Evolutionary conservation across 495 filamentous ascomycete species (phyloP), one percentile per base, ranked within the genome.

Genomic region (Immersiella caudata): DNA sequence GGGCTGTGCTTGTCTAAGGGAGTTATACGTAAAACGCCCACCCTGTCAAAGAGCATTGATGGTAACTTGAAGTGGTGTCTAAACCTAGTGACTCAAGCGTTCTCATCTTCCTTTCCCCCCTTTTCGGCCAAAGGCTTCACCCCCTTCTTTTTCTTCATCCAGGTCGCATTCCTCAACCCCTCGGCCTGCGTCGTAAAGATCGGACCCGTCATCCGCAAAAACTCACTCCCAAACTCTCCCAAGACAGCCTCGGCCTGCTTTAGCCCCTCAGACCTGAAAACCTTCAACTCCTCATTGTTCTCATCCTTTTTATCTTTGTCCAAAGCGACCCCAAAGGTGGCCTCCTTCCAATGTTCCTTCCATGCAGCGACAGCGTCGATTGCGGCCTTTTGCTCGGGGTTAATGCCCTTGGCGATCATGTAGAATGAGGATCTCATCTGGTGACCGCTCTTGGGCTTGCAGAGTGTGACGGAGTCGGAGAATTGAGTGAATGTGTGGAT

Each of bases 371-470:
- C 16, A 1, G 81, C 80, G 0, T 60, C 49, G 6, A 67, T 21
- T 0, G 83, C 86, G 6, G 74, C 74, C 14, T 68, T 20, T 60
- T 64, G 54, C 18, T 73, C 51, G 3, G 74, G 74, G 24, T 77
- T 71, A 18, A 89, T 75, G 22, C 83, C 70, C 21, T 72, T 82
- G 0, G 85, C 85, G 36, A 89, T 67, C 69, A 89, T 67, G 68
- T 89, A 88, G 70, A 87, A 89, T 0, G 84, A 87, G 16, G 81
- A 83, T 4, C 81, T 71, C 8, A 70, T 81, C 12, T 68, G 72
- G 64, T 88, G 84, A 1, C 52, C 63, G 14, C 18, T 75, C 18
- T 3, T 67, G 0, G 81, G 84, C 67, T 89, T 89, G 69, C 82
- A 85, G 0, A 85, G 63, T 55, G 71, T 26, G 1, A 89, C 68